phyloP scores from a whole-genome alignment of 106 monocot species.

The Dendrobium officinale region DNA sequence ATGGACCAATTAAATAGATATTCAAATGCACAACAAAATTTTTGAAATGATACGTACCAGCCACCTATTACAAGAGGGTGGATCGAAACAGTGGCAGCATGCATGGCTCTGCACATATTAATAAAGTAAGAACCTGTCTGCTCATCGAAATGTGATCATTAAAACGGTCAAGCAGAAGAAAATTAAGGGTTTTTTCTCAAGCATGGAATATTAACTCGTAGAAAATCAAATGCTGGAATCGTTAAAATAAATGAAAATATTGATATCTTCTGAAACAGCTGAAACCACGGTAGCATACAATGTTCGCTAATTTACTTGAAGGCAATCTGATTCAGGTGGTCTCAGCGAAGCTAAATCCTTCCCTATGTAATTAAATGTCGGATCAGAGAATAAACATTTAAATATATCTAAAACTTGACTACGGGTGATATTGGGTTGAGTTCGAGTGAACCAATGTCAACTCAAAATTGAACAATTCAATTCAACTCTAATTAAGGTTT shows the following conservation, averaged over 20 bases:
- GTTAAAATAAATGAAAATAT: neutral
- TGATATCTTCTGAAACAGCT: neutral
- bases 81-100: constrained; percentile 83
- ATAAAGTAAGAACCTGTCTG: neutral
- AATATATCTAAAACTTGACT: neutral
- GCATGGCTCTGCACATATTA: constrained; percentile 81
- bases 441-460: too few relatives aligned
- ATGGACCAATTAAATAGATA: constrained; percentile 5
- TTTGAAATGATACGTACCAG: constrained; percentile 54
- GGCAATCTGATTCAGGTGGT: neutral
- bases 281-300: neutral
- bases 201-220: neutral
- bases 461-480: too few relatives aligned
- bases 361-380: neutral
- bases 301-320: neutral
- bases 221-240: neutral
- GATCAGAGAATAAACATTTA: neutral
- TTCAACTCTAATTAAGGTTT: too few relatives aligned
- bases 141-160: neutral
- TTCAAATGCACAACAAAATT: neutral
- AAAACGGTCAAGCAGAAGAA: neutral
- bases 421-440: too few relatives aligned
- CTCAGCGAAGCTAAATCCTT: neutral
- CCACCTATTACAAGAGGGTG: constrained; percentile 95
- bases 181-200: neutral